phyloP scores from a whole-genome alignment of 371 early-diverging fungal genomes.

The Gilbertella persicaria region DNA sequence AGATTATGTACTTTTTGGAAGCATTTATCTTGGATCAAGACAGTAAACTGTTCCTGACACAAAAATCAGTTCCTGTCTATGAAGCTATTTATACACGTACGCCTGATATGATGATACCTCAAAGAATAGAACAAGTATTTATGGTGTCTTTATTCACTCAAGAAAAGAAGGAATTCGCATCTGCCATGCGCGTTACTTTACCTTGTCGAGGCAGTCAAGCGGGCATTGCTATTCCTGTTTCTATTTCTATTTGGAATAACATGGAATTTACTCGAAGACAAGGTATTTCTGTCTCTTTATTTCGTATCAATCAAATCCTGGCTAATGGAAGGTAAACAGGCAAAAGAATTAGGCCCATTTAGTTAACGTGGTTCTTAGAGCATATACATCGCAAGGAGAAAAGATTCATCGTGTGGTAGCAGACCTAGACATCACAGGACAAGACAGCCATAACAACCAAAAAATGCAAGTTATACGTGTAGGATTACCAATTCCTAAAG shows the following conservation, averaged over 20 bases:
- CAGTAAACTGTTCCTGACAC: slow-evolving; percentile 7
- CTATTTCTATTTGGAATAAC: slow-evolving; percentile 21
- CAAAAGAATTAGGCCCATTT: not conserved
- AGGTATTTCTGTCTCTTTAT: slow-evolving; percentile 20
- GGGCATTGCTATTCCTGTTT: slow-evolving; percentile 21
- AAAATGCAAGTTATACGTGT: slow-evolving; percentile 12
- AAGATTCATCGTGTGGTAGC: slow-evolving; percentile 17
- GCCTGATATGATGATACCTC: slow-evolving; percentile 16
- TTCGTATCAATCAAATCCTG: slow-evolving; percentile 14
- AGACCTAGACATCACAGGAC: slow-evolving; percentile 13
- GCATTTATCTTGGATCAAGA: slow-evolving; percentile 19
- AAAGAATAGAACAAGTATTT: slow-evolving; percentile 15
- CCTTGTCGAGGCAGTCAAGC: slow-evolving; percentile 23
- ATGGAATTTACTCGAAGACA: slow-evolving; percentile 18
- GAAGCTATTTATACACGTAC: slow-evolving; percentile 17
- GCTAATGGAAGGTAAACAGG: slow-evolving; percentile 17
- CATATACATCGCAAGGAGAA: slow-evolving; percentile 17
- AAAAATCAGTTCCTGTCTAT: slow-evolving; percentile 14
- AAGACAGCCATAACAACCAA: slow-evolving; percentile 1
- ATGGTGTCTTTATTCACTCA: slow-evolving; percentile 1
- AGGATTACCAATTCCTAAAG: slow-evolving; percentile 20
- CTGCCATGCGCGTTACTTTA: slow-evolving; percentile 19
- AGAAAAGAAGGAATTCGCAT: slow-evolving; percentile 1
- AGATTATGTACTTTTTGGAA: slow-evolving; percentile 23
- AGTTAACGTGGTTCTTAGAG: slow-evolving; percentile 1